phyloP scores from a whole-genome alignment of 176 grass and related monocot species.

The Dendrocalamus sinicus region DNA sequence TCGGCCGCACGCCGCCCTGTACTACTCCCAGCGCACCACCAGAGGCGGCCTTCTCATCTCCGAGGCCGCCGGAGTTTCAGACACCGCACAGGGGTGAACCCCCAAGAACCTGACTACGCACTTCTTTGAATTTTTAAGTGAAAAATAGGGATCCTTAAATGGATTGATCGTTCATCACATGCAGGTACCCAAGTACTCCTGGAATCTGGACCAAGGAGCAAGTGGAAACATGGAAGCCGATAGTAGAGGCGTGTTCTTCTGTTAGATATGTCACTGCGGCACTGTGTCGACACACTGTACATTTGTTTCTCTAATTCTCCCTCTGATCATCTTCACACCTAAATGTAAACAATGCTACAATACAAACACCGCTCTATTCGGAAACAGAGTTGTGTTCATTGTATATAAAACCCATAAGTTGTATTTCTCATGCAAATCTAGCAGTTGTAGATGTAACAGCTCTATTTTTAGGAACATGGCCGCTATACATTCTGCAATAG shows the following conservation, averaged over 20 bases:
- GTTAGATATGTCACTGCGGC: conserved; percentile 70
- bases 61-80: conserved; percentile 65
- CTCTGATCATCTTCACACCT: too few species aligned
- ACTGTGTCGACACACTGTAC: conserved; percentile 61
- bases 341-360: too few species aligned
- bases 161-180: neutral
- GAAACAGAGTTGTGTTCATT: too few species aligned
- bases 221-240: conserved; percentile 78
- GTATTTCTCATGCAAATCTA: too few species aligned
- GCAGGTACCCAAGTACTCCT: conserved; percentile 63
- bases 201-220: conserved; percentile 74
- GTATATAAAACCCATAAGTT: too few species aligned
- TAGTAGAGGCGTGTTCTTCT: conserved; percentile 72
- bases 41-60: conserved; percentile 61
- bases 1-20: conserved; percentile 59
- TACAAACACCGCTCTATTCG: too few species aligned
- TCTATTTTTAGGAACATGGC: too few species aligned
- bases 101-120: neutral
- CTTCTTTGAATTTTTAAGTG: too few species aligned
- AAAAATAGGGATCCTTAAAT: too few species aligned
- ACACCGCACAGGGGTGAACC: conserved; percentile 76
- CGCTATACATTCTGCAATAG: too few species aligned
- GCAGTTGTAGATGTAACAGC: too few species aligned
- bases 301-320: neutral
- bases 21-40: conserved; percentile 61